Base-by-base conservation (phyloP, 2,329 filamentous ascomycete genomes). In the Incumbomyces lentus region DNA sequence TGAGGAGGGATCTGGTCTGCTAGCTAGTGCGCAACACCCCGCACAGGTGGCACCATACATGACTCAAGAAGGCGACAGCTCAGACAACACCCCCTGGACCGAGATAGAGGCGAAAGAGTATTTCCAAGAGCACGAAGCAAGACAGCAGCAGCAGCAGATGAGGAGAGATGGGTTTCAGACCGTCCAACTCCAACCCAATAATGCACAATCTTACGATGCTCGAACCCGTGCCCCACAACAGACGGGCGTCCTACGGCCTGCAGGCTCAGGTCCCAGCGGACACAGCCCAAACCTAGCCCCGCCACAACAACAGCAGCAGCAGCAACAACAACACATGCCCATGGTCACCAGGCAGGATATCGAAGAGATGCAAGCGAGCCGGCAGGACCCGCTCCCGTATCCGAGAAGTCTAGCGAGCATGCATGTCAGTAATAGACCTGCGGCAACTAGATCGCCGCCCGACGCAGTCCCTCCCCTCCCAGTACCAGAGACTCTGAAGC, bases 291-390 rank as follows among this genome's bases (percentile, higher is more conserved):
- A 42, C 12, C 39, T n/a, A n/a, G n/a, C n/a, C n/a, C 5, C 22
- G 22, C 22, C 22, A 26, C 22, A 8, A 4, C 22, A 26, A 26
- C 6, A 12, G 12, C 4, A 6, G 6, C 16, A 19, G 37, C 31
- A 7, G 8, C 37, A 12, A 12, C 14, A 40, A 6, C 38, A 40
- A 32, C 30, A 35, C 62, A 81, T 80, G 49, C 82, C 84, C 2
- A 86, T 88, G 56, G 87, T 78, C 40, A 95, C 72, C 35, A 93
- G 78, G 42, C 93, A 78, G 44, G 84, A 88, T 2, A 78, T 89
- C 50, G 96, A 82, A 2, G 89, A 85, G 3, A 95, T 84, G 19
- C 88, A 89, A 1, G 86, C 82, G 17, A 95, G 26, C 10, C 16
- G 17, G 22, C 22, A 40, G 6, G 38, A 13, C 13, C 40, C 16